Conservation (phyloP, 2,329 filamentous ascomycete genomes). For the Penicillium sp. region DNA sequence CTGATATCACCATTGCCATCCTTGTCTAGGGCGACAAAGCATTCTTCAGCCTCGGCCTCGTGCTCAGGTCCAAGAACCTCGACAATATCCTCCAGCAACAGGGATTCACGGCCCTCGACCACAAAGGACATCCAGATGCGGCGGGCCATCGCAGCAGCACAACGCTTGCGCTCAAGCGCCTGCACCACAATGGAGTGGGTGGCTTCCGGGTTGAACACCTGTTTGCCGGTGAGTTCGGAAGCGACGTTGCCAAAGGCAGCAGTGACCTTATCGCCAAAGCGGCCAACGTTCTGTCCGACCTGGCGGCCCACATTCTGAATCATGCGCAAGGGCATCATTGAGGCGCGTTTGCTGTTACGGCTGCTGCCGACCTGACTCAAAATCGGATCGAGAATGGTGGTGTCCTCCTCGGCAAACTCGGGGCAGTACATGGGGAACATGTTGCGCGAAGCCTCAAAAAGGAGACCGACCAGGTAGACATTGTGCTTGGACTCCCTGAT, state of each 20-base stretch:
- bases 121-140: slow-evolving; percentile 99
- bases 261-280: slow-evolving; percentile 88
- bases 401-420: slow-evolving; percentile 89
- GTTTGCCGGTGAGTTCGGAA: slow-evolving; percentile 89
- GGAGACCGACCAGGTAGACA: slow-evolving; percentile 70
- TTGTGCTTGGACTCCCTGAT: slow-evolving; percentile 91
- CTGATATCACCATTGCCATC: slow-evolving; percentile 93
- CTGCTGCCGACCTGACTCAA: slow-evolving; percentile 59
- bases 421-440: slow-evolving; percentile 89
- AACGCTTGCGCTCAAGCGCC: slow-evolving; percentile 76
- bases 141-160: slow-evolving; percentile 86
- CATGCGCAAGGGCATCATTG: slow-evolving; percentile 71
- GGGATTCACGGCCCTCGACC: slow-evolving; percentile 74
- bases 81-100: slow-evolving; percentile 74
- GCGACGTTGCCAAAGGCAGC: slow-evolving; percentile 90
- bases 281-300: slow-evolving; percentile 68
- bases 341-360: slow-evolving; percentile 49
- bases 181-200: slow-evolving; percentile 85
- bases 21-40: slow-evolving; percentile 72
- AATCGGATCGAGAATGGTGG: slow-evolving; percentile 80
- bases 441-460: slow-evolving; percentile 84
- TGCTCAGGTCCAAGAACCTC: slow-evolving; percentile 79
- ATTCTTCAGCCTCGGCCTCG: slow-evolving; percentile 75
- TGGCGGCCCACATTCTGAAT: slow-evolving; percentile 53
- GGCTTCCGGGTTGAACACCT: slow-evolving; percentile 88